phyloP scores from a whole-genome alignment of 768 basidiomycete species.

The Lenzites betulinus region DNA sequence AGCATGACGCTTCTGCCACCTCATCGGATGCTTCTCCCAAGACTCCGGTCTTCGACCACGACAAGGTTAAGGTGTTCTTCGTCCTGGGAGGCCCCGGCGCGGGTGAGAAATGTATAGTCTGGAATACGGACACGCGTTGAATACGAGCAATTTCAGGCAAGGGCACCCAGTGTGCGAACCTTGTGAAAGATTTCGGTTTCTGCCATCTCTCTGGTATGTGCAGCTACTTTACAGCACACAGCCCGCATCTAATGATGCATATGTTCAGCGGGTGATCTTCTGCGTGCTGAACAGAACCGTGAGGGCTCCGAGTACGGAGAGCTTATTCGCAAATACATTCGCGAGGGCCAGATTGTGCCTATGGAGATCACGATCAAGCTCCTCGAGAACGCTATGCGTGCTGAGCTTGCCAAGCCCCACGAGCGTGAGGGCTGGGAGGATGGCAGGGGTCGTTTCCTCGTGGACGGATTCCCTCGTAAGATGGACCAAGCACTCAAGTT shows the following conservation, averaged over 20 bases:
- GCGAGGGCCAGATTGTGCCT: slow-evolving; percentile 91
- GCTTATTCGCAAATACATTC: slow-evolving; percentile 86
- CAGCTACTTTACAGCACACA: no score
- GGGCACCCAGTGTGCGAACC: slow-evolving; percentile 88
- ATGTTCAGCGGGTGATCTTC: slow-evolving; percentile 86
- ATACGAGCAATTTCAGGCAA: slow-evolving; percentile 60
- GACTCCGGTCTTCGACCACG: slow-evolving; percentile 60
- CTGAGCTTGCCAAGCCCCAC: slow-evolving; percentile 48
- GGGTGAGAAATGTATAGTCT: slow-evolving; percentile 47
- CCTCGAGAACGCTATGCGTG: slow-evolving; percentile 88
- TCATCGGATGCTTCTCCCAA: slow-evolving; percentile 2
- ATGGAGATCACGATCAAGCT: slow-evolving; percentile 97
- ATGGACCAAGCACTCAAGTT: slow-evolving; percentile 97
- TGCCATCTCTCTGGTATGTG: slow-evolving; percentile 87
- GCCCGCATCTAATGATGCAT: not conserved
- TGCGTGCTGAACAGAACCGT: slow-evolving; percentile 91
- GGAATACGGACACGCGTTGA: not conserved
- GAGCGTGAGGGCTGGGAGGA: slow-evolving; percentile 61
- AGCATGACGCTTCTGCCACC: slow-evolving; percentile 12
- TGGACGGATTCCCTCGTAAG: slow-evolving; percentile 97
- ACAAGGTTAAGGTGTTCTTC: slow-evolving; percentile 85
- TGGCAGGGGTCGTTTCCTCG: slow-evolving; percentile 83
- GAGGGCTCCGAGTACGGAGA: slow-evolving; percentile 81
- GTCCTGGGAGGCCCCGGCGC: slow-evolving; percentile 98
- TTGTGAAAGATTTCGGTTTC: slow-evolving; percentile 86